phyloP scores from a whole-genome alignment of 345 rosid genomes.

The Orychophragmus violaceus region DNA sequence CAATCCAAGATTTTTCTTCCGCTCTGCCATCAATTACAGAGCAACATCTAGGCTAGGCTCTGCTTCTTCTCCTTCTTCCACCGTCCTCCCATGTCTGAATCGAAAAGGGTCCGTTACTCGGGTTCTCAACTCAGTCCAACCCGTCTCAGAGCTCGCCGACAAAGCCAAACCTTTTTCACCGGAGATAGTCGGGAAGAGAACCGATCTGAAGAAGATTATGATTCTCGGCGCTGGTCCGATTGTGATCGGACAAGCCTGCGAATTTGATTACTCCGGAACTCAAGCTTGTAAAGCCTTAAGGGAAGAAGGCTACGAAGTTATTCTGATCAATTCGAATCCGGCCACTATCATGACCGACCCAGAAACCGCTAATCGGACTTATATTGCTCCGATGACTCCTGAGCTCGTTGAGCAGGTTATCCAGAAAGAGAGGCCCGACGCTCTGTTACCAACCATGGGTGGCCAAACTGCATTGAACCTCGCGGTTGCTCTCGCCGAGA shows the following conservation, averaged over 20 bases:
- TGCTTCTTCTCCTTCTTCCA: constrained; percentile 2
- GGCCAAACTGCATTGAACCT: constrained; percentile 96
- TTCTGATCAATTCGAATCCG: constrained; percentile 88
- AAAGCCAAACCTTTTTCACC: background rate
- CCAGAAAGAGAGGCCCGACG: constrained; percentile 80
- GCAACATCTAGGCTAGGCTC: background rate
- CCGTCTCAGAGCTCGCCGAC: constrained; percentile 15
- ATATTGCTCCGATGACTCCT: constrained; percentile 84
- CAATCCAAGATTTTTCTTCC: constrained; percentile 19
- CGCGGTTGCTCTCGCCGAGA: constrained; percentile 82
- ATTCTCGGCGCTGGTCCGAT: constrained; percentile 98
- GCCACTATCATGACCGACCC: constrained; percentile 99
- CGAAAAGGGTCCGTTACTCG: constrained; percentile 10
- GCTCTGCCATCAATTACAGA: constrained; percentile 19
- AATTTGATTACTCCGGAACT: constrained; percentile 96
- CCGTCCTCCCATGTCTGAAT: constrained; percentile 29
- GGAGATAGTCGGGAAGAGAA: constrained; percentile 46
- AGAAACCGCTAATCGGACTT: constrained; percentile 79
- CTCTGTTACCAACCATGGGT: constrained; percentile 91
- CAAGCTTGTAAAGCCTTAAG: constrained; percentile 90
- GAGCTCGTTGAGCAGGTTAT: constrained; percentile 84
- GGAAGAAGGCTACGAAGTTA: constrained; percentile 85
- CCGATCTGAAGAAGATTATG: constrained; percentile 82
- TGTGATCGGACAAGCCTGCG: constrained; percentile 97
- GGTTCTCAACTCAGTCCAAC: background rate